Evolutionary conservation across 805 yeast genomes (phyloP), one percentile per base, ranked within the genome.

Genomic region (Blastobotrys chiropterorum): DNA sequence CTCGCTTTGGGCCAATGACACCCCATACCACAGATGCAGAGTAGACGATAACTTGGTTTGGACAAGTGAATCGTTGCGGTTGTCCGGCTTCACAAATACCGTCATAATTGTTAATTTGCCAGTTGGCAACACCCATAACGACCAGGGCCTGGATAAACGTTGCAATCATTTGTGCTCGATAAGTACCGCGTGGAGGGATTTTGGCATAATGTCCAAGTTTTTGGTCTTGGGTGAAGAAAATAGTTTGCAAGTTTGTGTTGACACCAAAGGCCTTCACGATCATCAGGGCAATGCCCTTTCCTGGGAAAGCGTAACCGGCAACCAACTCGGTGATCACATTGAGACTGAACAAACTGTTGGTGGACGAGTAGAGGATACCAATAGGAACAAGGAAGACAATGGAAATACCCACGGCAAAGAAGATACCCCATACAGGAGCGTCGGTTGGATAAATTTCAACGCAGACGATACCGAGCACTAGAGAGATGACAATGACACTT

Each of bases 241-340:
- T 80, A 11, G 87, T 85, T 65, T 82, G 86, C 26, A 77, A 77
- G 61, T 80, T 83, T 55, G 81, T 57, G 72, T 56, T 59, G 40
- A 50, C 53, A 15, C 61, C 62, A 46, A 73, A 65, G 69, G 55
- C 83, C 80, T 62, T 75, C 52, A 79, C 62, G 11, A 76, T 69
- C 72, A 76, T 77, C 50, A 79, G 64, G 2, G 83, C 83, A 43
- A 70, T 62, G 20, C 81, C 82, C 69, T 73, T 72, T 1, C 83
- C 86, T 2, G 88, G 88, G 16, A 81, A 70, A 48, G 83, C 77
- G 61, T 81, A 82, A 2, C 89, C 89, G 46, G 80, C 77, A 50
- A 85, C 73, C 49, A 85, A 68, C 60, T 83, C 87, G 5, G 81
- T 78, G 47, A 85, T 66, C 1, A 82, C 86, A 60, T 80, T 80